Conservation (phyloP, 2,329 filamentous ascomycete genomes). For the Paraconiothyrium sp. region DNA sequence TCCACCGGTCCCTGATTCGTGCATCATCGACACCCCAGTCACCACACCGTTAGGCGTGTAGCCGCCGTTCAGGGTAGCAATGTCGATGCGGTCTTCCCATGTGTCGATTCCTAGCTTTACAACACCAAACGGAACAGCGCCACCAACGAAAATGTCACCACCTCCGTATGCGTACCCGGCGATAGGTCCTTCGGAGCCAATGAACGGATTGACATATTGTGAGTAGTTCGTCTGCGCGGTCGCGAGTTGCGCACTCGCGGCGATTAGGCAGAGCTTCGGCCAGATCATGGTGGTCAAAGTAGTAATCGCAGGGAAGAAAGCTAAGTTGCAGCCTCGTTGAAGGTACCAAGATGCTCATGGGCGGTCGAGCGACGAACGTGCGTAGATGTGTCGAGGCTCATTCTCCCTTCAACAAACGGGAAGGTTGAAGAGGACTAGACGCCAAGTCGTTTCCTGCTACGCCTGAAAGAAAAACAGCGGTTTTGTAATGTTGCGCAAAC, state of each 20-base stretch:
- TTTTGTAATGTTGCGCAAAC: background rate
- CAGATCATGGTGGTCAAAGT: conserved; percentile 1
- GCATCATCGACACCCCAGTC: conserved; percentile 48
- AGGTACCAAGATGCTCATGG: background rate
- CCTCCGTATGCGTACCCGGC: conserved; percentile 55
- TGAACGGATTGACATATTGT: conserved; percentile 61
- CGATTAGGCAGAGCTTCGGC: background rate
- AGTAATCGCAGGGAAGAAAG: background rate
- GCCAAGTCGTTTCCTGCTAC: background rate
- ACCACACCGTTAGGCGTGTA: conserved; percentile 50
- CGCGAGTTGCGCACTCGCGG: background rate
- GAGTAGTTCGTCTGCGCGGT: conserved; percentile 45
- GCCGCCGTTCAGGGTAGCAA: conserved; percentile 44
- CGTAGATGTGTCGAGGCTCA: background rate
- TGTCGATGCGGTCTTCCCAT: conserved; percentile 32
- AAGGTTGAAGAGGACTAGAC: background rate
- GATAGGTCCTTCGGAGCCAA: conserved; percentile 59
- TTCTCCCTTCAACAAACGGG: background rate
- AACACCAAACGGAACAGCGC: conserved; percentile 44
- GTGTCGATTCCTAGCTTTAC: conserved; percentile 50
- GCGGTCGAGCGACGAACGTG: background rate
- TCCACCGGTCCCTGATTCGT: conserved; percentile 65
- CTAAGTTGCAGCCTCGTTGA: background rate
- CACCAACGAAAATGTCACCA: conserved; percentile 47
- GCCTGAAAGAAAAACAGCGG: background rate